Evolutionary conservation across 2,329 filamentous ascomycete genomes (phyloP).

Genomic region (Aspergillus neotritici): DNA sequence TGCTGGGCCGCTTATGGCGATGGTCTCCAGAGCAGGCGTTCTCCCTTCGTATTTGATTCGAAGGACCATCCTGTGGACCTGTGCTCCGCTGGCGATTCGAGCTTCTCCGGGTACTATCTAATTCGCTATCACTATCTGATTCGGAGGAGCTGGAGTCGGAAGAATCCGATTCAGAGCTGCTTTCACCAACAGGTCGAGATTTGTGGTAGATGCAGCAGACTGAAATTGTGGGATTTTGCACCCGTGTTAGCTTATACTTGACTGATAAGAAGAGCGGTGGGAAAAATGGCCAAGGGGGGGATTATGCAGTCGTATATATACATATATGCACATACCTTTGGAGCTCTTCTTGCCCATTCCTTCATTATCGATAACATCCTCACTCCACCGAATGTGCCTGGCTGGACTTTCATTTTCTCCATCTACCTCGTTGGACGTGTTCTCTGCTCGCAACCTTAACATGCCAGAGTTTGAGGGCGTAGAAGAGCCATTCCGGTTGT

Average conservation of each 20-base stretch:
- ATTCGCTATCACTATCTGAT: conserved; percentile 42
- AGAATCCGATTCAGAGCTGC: conserved; percentile 53
- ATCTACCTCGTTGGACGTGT: conserved; percentile 5
- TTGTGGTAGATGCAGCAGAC: conserved; percentile 99
- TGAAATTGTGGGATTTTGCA: conserved; percentile 31
- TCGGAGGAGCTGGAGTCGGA: conserved; percentile 51
- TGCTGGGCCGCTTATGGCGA: conserved; percentile 17
- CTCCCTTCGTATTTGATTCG: conserved; percentile 5
- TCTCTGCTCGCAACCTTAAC: conserved; percentile 27
- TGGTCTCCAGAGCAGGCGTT: conserved; percentile 15
- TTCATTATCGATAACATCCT: conserved; percentile 92
- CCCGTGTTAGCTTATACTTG: neutral
- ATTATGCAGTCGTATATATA: neutral
- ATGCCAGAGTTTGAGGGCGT: conserved; percentile 24
- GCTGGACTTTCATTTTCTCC: conserved; percentile 29
- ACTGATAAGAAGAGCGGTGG: neutral
- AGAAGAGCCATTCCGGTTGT: conserved; percentile 16
- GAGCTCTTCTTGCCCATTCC: conserved; percentile 88
- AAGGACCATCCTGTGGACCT: conserved; percentile 1
- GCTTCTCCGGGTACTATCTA: conserved; percentile 22
- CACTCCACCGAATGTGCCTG: conserved; percentile 81
- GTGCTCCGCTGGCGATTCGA: conserved; percentile 17
- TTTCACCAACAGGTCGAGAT: conserved; percentile 74
- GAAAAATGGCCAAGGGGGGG: neutral
- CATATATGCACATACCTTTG: conserved; percentile 60